Percentiles rank a stretch among this genome's conserved stretches.
These are phyloP conservation scores for Phascolomyces articulosus DNA, from an alignment of 371 early-diverging fungal species.

Conservation along the genomic window DNA sequence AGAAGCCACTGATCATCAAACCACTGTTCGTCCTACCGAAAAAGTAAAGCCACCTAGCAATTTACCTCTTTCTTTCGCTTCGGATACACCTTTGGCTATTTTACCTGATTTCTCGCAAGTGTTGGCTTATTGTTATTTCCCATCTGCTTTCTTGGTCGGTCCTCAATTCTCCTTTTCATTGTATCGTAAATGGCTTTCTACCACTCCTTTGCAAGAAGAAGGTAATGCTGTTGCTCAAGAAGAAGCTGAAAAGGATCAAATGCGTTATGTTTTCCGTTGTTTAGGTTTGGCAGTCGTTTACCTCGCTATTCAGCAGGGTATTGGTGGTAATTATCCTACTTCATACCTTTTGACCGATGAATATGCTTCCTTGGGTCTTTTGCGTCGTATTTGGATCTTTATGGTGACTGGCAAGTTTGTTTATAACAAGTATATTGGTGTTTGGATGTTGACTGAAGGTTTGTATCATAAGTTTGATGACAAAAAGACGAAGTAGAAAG, in stretches of 20 bases:
- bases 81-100: slow-evolving; percentile 35
- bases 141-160: slow-evolving; percentile 70
- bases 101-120: slow-evolving; percentile 58
- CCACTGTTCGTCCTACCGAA: slow-evolving; percentile 8
- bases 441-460: slow-evolving; percentile 74
- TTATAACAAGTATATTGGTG: slow-evolving; percentile 71
- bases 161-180: slow-evolving; percentile 76
- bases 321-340: slow-evolving; percentile 53
- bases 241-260: slow-evolving; percentile 45
- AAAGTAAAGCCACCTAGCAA: slow-evolving; percentile 16
- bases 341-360: slow-evolving; percentile 55
- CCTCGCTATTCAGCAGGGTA: slow-evolving; percentile 52
- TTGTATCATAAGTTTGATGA: background rate
- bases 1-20: slow-evolving; percentile 12
- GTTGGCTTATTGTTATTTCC: slow-evolving; percentile 65
- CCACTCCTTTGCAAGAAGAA: slow-evolving; percentile 28
- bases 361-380: slow-evolving; percentile 40
- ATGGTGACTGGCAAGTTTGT: slow-evolving; percentile 60
- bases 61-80: slow-evolving; percentile 38
- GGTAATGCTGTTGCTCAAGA: slow-evolving; percentile 30
- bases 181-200: slow-evolving; percentile 58
- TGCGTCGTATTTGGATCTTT: slow-evolving; percentile 45
- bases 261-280: slow-evolving; percentile 46
- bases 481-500: background rate
- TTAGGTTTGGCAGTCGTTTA: slow-evolving; percentile 55